A percentile compares a stretch with the other conserved stretches of the same genome.
Evolutionary conservation across 2,329 filamentous ascomycete species (phyloP).

Genomic region (Microsporum audouinii): DNA sequence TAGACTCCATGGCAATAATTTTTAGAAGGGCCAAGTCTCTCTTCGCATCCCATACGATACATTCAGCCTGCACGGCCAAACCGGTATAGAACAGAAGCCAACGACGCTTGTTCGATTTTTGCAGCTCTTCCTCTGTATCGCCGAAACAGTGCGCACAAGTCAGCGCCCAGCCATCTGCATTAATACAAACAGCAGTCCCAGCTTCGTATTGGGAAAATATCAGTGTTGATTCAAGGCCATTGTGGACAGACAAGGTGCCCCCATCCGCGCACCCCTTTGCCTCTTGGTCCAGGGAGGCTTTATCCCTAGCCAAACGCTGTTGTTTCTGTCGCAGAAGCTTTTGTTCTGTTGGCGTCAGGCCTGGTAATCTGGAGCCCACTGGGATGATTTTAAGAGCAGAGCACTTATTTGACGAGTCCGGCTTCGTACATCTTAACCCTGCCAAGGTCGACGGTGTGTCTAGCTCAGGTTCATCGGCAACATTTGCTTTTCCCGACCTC

Average conservation of each 20-base stretch:
- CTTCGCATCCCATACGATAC: slow-evolving; percentile 32
- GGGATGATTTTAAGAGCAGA: not conserved
- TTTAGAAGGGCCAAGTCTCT: slow-evolving; percentile 40
- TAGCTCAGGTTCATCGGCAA: not conserved
- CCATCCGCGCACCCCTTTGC: not conserved
- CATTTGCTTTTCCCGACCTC: not conserved
- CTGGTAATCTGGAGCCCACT: not conserved
- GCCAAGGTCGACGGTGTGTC: not conserved
- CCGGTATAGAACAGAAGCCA: slow-evolving; percentile 39
- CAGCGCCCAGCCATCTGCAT: slow-evolving; percentile 34
- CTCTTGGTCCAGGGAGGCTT: not conserved
- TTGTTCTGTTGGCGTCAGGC: not conserved
- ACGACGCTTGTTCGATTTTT: slow-evolving; percentile 17
- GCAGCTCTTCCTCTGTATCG: slow-evolving; percentile 30
- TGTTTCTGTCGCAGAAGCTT: slow-evolving; percentile 2
- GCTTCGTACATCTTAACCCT: not conserved
- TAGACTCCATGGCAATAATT: slow-evolving; percentile 23
- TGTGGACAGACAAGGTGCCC: not conserved
- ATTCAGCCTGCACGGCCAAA: slow-evolving; percentile 29
- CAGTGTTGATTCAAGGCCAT: slow-evolving; percentile 17
- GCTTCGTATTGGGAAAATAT: slow-evolving; percentile 42
- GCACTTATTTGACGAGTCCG: not conserved
- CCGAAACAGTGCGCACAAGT: slow-evolving; percentile 44
- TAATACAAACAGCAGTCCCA: slow-evolving; percentile 42
- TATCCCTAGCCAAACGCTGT: not conserved